Base-by-base conservation (phyloP, 495 filamentous ascomycete genomes). In the Penicillium pancosmium region DNA sequence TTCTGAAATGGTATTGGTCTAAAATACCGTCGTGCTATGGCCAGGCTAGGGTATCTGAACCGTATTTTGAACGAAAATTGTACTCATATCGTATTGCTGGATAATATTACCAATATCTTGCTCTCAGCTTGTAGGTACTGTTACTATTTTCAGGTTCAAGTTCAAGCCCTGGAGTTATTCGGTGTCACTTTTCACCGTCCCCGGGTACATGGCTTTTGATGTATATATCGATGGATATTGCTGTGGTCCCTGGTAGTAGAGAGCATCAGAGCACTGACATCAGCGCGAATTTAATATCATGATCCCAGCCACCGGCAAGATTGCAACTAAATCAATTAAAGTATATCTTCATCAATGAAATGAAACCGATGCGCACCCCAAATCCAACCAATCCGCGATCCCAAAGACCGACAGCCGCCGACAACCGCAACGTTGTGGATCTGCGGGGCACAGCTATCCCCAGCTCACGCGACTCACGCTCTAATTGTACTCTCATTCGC, bases 341-440 rank as follows among this genome's bases (percentile, higher is more conserved):
- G 27, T 9, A 31, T 6, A 7, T 31, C 3, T 40, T 40, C 36
- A 40, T 40, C 36, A 38, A 36, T 36, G 34, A 9, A 36, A 5
- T 3, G 10, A 36, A 38, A 13, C 4, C 36, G 2, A 4, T 38
- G 12, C 35, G 0, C 6, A 11, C 16, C 50, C 11, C 5, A 27
- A 55, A 55, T 46, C 27, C 15, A 19, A 25, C 36, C 36, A 38
- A 38, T 38, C 2, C 36, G 36, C 36, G 9, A 11, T 55, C 40
- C 2, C 25, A 9, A 13, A 54, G 13, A 40, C 57, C 57, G 57
- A 59, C 51, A 50, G 34, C 51, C 57, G 57, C 57, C 57, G 57
- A 59, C 51, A 50, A 41, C 51, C 57, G 57, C 35, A 35, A 18
- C 43, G 16, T 10, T 18, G 50, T 59, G 57, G 57, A 48, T 50